phyloP scores from a whole-genome alignment of 306 rosid species.

The Abrus pulchellus region DNA sequence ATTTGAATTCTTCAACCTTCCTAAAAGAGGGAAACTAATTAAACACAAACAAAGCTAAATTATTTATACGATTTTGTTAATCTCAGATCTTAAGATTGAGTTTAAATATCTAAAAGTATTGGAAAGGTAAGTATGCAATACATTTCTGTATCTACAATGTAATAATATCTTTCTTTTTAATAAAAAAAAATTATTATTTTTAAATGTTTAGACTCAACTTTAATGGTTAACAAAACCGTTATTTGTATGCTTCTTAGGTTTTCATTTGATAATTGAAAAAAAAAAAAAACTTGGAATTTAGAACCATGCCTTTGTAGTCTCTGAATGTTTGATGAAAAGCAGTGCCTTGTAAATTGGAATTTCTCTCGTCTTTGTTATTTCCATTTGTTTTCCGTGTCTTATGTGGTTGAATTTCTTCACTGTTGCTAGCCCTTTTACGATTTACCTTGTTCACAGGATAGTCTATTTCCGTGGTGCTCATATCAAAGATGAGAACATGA shows the following conservation, averaged over 20 bases:
- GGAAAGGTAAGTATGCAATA: no score
- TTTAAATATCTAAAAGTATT: no score
- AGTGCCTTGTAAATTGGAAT: not conserved
- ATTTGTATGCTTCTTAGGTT: no score
- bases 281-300: not conserved
- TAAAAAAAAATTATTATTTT: not conserved
- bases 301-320: slow-evolving; percentile 8
- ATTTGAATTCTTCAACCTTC: slow-evolving; percentile 3
- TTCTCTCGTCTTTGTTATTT: not conserved
- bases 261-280: no score
- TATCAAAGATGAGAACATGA: slow-evolving; percentile 17
- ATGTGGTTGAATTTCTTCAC: not conserved
- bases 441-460: slow-evolving; percentile 22
- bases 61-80: not conserved
- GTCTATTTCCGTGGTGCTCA: slow-evolving; percentile 31
- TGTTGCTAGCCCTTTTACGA: not conserved
- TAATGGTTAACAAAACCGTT: no score
- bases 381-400: slow-evolving; percentile 10
- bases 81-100: no score
- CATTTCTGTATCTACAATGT: no score
- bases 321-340: no score
- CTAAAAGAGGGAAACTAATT: slow-evolving; percentile 6
- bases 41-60: not conserved
- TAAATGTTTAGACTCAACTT: no score
- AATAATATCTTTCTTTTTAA: no score